Base-by-base conservation (phyloP, 768 basidiomycete species). In the Tulasnella sp. region DNA sequence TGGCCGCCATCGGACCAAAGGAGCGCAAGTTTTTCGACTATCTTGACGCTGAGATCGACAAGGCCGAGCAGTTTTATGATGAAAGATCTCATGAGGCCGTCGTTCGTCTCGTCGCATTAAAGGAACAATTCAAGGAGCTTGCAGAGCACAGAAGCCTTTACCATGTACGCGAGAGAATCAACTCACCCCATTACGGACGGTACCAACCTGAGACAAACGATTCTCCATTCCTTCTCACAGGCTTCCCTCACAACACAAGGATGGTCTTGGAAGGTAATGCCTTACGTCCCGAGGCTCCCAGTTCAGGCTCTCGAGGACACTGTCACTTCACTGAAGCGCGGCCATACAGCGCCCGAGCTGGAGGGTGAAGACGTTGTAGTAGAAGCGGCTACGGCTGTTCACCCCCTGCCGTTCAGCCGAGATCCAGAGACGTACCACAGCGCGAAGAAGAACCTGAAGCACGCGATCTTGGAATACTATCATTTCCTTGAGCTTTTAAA, bases 401-500 rank as follows among this genome's bases (percentile, higher is more conserved):
- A 38, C 15, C 45, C 56, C 1, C 10, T 17, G 29, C 49, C 58
- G 30, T 43, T 22, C 25, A 53, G 64, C 9, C 75, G 71, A 30
- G 80, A 85, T 65, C 90, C 88, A 0, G 87, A 85, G 46, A 80
- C 85, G 57, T 99, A 96, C 70, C 74, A 81, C 42, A 74, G 80
- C 42, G 92, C 93, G n/a, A 90, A 87, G 72, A 83, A 82, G 68
- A 82, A 81, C 66, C 75, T 99, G 46, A 87, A 87, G 69, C 83
- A 81, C 61, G 96, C 94, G 1, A 77, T 87, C 0, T 65, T 83
- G 51, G 91, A 94, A 66, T 84, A 85, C 68, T 94, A 98, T 70
- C 79, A 81, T 84, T 84, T 64, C 9, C 73, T 96, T 21, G 92
- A 94, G 67, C 72, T 85, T 53, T 74, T 99, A 62, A 87, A 91